Conservation (phyloP, 345 rosid genomes). For the Alliaria petiolata region DNA sequence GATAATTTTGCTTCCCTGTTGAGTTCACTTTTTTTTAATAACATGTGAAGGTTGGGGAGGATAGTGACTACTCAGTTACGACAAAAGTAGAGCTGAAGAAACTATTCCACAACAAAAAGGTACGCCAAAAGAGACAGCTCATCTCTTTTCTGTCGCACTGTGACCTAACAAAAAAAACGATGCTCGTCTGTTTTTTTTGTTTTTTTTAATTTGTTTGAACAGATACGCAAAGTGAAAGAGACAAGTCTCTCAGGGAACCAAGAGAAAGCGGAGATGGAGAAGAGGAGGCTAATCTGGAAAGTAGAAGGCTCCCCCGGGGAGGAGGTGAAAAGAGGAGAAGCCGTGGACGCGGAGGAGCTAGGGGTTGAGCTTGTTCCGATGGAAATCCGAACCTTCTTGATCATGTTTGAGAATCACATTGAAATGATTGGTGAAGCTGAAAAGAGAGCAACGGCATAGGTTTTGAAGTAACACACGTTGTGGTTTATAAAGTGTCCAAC, state of each 20-base stretch:
- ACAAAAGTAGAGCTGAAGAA: constrained; percentile 70
- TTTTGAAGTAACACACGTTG: neutral
- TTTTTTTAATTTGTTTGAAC: constrained; percentile 7
- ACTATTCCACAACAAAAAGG: constrained; percentile 71
- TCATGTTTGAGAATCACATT: constrained; percentile 25
- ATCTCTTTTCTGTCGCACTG: neutral
- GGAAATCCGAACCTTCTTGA: constrained; percentile 85
- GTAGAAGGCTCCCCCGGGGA: constrained; percentile 41
- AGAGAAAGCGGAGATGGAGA: constrained; percentile 75
- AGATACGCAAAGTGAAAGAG: constrained; percentile 66
- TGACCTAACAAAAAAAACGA: neutral
- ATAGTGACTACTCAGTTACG: constrained; percentile 69
- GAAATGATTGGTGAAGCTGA: constrained; percentile 17
- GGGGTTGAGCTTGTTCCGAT: constrained; percentile 83
- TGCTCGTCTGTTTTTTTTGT: neutral
- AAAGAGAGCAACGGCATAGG: constrained; percentile 1
- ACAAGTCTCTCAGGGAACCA: constrained; percentile 81
- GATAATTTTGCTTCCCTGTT: neutral
- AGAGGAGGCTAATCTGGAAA: constrained; percentile 74
- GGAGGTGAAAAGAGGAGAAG: constrained; percentile 49
- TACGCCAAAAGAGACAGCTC: constrained; percentile 7
- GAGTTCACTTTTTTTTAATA: neutral
- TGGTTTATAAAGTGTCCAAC: neutral
- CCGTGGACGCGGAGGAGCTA: constrained; percentile 51
- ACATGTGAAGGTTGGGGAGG: constrained; percentile 63